Conservation (phyloP, 441 rosid species). For the Raphanus hybrid region DNA sequence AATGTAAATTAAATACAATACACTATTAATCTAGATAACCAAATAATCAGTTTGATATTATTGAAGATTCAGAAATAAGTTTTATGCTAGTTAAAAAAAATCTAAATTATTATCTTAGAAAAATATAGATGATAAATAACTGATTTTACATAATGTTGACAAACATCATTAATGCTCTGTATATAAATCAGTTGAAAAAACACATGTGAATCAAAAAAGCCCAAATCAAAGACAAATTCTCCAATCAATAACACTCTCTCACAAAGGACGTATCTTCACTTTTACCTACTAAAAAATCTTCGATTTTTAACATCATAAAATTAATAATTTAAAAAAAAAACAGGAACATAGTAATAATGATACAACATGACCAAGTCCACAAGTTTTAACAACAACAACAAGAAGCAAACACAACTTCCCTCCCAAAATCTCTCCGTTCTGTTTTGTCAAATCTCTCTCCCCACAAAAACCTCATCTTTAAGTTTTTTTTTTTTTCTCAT, state of each 20-base stretch:
- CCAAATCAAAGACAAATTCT: conserved; percentile 27
- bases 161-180: conserved; percentile 18
- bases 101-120: not conserved
- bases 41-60: not conserved
- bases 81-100: not conserved
- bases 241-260: conserved; percentile 28
- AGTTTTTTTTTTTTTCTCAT: not conserved
- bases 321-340: not conserved
- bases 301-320: not conserved
- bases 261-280: conserved; percentile 41
- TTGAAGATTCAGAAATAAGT: not conserved
- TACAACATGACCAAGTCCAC: conserved; percentile 36
- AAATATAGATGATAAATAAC: not conserved
- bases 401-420: conserved; percentile 34
- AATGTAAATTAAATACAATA: not conserved
- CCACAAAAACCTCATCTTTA: conserved; percentile 39
- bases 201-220: conserved; percentile 37
- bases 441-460: conserved; percentile 28
- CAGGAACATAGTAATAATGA: conserved; percentile 12
- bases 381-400: conserved; percentile 17
- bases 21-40: not conserved
- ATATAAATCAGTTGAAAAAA: conserved; percentile 14
- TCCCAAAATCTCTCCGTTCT: conserved; percentile 37
- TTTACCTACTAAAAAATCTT: conserved; percentile 22
- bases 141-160: not conserved